Percentiles rank a stretch among this genome's conserved stretches.
These are phyloP conservation scores for Entrophospora sp. DNA, from an alignment of 192 early-diverging fungal genomes.

Conservation along the genomic window DNA sequence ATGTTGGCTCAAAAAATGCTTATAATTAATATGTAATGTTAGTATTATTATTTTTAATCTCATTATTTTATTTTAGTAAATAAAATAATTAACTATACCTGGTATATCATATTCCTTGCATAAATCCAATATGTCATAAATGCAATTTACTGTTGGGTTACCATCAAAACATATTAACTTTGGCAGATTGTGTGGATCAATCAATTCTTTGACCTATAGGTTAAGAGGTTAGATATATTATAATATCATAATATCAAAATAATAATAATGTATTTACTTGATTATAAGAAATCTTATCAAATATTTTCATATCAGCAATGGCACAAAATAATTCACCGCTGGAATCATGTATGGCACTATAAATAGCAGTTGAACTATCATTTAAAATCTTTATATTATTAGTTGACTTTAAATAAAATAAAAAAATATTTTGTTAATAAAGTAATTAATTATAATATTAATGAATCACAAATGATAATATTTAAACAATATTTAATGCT, in stretches of 20 bases:
- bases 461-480: neutral
- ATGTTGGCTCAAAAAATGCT: too few relatives aligned
- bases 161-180: conserved; percentile 65
- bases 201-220: conserved; percentile 25
- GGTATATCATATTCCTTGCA: conserved; percentile 31
- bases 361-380: conserved; percentile 58
- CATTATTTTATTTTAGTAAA: too few relatives aligned
- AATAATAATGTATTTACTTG: conserved; percentile 22
- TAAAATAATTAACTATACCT: conserved; percentile 27
- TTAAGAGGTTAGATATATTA: neutral
- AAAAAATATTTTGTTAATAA: too few relatives aligned
- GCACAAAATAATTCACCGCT: conserved; percentile 69
- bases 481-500: conserved; percentile 9
- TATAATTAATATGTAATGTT: too few relatives aligned
- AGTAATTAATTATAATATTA: too few relatives aligned
- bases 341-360: conserved; percentile 66
- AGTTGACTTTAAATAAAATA: conserved; percentile 24
- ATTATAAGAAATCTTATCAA: conserved; percentile 36
- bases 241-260: neutral
- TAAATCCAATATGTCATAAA: conserved; percentile 35
- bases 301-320: conserved; percentile 91
- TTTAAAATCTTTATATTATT: conserved; percentile 24
- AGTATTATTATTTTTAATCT: too few relatives aligned
- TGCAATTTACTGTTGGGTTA: conserved; percentile 46
- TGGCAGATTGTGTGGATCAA: conserved; percentile 31